A percentile compares a stretch with the other conserved stretches of the same genome.
phyloP scores from a whole-genome alignment of 2,329 filamentous ascomycete species.

The Fusarium nematophilum region DNA sequence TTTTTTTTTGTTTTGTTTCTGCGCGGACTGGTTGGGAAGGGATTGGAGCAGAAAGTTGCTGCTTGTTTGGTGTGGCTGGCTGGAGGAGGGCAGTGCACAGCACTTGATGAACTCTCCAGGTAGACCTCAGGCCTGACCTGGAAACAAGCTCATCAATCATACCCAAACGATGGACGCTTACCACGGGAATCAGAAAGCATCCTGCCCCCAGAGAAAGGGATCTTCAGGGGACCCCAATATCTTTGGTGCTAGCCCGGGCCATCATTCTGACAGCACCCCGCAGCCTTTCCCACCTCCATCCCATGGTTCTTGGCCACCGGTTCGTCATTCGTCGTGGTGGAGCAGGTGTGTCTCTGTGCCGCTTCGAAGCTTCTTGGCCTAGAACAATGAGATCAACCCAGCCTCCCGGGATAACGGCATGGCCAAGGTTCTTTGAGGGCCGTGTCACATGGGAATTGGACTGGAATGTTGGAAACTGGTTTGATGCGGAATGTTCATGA shows the following conservation, averaged over 20 bases:
- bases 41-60: not conserved
- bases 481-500: not conserved
- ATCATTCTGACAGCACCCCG: conserved; percentile 35
- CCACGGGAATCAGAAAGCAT: not conserved
- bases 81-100: no score
- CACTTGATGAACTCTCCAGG: no score
- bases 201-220: conserved; percentile 7
- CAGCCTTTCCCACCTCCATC: conserved; percentile 24
- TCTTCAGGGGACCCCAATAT: conserved; percentile 26
- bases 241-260: conserved; percentile 5
- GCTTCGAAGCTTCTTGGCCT: conserved; percentile 10
- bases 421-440: conserved; percentile 3
- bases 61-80: no score
- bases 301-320: conserved; percentile 13
- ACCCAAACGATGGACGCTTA: not conserved
- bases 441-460: conserved; percentile 21
- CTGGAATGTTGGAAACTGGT: no score
- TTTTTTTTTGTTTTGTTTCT: conserved; percentile 9
- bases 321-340: conserved; percentile 20
- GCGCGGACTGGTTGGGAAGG: not conserved
- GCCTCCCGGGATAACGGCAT: conserved; percentile 20
- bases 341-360: conserved; percentile 20
- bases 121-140: no score
- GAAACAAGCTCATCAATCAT: not conserved
- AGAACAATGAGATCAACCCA: conserved; percentile 9